Evolutionary conservation across 495 filamentous ascomycete genomes (phyloP), one percentile per base, ranked within the genome.

Genomic region (Margaritispora aquatica): DNA sequence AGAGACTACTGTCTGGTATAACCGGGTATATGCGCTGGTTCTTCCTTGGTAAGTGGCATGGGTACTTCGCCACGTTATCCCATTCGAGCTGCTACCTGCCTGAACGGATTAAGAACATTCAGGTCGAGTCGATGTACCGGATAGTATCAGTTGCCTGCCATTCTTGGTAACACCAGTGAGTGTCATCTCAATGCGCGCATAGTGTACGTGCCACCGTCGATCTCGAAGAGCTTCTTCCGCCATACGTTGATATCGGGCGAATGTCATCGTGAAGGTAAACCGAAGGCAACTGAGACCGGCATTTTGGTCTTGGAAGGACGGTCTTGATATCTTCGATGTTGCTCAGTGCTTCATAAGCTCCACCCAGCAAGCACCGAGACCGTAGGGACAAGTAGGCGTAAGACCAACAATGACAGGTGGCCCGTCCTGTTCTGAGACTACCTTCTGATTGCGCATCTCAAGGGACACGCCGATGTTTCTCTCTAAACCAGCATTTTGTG

Each of bases 131-230:
- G 53, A 55, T 44, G 53, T 55, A 44, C 57, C 57, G 23, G 58
- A 58, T 50, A 60, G 57, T 31, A 51, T 60, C 50, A 63, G 57
- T 52, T 63, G 58, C 38, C 47, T 51, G 34, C 55, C 46, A 31
- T 60, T 61, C 49, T 61, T 36, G 58, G 57, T 61, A 24, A 56
- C 61, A 60, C 57, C 61, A 34, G 57, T 47, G 51, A 63, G 26
- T 21, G 61, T 63, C 36, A 63, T 56, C 61, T 63, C 61, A 44
- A 63, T 63, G 26, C 61, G 24, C 61, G 61, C 50, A 63, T 46
- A 27, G 36, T 41, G 61, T 63, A 60, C 46, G 46, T 41, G 49
- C 56, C 48, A 52, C 59, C 57, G 24, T 51, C 50, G 50, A 58
- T 54, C 51, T 61, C 51, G 31, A 20, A 26, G 52, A 63, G 53